Percentiles rank a stretch among this genome's conserved stretches.
These are phyloP conservation scores for Eleusine coracana DNA, from an alignment of 176 grass and related monocot genomes.

Conservation along the genomic window DNA sequence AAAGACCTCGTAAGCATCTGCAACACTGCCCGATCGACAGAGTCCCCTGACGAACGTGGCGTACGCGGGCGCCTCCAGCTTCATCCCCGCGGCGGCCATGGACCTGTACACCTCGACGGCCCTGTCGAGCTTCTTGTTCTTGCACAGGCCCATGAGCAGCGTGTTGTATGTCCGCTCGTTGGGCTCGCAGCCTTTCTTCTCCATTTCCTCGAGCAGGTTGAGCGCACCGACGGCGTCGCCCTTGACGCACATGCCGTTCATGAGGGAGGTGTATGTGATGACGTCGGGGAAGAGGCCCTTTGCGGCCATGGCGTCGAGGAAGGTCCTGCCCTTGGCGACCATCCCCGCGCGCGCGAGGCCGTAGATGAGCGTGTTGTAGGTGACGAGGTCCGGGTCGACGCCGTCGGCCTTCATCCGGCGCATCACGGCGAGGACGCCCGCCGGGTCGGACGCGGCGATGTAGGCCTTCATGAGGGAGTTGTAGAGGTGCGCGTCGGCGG, in stretches of 20 bases:
- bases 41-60: slow-evolving; percentile 63
- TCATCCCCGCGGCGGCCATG: slow-evolving; percentile 62
- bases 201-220: slow-evolving; percentile 65
- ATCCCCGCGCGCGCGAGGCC: slow-evolving; percentile 77
- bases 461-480: slow-evolving; percentile 88
- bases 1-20: slow-evolving; percentile 71
- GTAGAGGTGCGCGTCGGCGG: slow-evolving; percentile 76
- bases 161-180: slow-evolving; percentile 87
- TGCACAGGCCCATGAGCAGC: slow-evolving; percentile 84
- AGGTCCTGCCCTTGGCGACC: slow-evolving; percentile 65
- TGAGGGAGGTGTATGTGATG: slow-evolving; percentile 82
- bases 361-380: slow-evolving; percentile 85
- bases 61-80: slow-evolving; percentile 69
- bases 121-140: slow-evolving; percentile 73
- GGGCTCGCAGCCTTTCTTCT: slow-evolving; percentile 63
- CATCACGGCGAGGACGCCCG: slow-evolving; percentile 59
- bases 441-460: slow-evolving; percentile 58
- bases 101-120: slow-evolving; percentile 60
- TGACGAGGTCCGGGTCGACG: slow-evolving; percentile 82
- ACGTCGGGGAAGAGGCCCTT: slow-evolving; percentile 65
- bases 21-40: slow-evolving; percentile 58
- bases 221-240: slow-evolving; percentile 61
- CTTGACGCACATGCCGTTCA: slow-evolving; percentile 89
- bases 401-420: slow-evolving; percentile 75
- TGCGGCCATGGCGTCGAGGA: slow-evolving; percentile 61